Percentiles rank a stretch among this genome's conserved stretches.
phyloP scores from a whole-genome alignment of 2,329 filamentous ascomycete species.

The Sarocladiaceae sp. region DNA sequence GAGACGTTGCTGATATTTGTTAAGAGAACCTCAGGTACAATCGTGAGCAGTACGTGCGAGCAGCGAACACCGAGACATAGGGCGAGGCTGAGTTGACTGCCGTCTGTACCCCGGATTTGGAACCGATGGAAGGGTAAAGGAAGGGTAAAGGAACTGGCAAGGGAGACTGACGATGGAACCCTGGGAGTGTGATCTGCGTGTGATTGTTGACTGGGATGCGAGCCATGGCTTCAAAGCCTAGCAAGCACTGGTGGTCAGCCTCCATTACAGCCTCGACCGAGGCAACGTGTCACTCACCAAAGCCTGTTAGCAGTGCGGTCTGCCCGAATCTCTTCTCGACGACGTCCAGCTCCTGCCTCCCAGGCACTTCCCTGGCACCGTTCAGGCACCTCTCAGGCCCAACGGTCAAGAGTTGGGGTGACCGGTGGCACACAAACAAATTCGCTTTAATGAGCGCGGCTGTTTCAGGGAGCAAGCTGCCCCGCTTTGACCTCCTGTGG shows the following conservation, averaged over 20 bases:
- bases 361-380: too few species aligned
- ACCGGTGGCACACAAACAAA: not conserved
- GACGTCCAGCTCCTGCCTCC: too few species aligned
- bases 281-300: too few species aligned
- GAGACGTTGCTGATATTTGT: too few species aligned
- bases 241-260: not conserved
- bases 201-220: not conserved
- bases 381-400: too few species aligned
- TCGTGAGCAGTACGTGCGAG: too few species aligned
- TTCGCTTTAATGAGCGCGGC: slow-evolving; percentile 7
- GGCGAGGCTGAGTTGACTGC: too few species aligned
- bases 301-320: too few species aligned
- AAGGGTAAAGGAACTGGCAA: not conserved
- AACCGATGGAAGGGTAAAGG: not conserved
- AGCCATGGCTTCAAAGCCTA: not conserved
- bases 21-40: too few species aligned
- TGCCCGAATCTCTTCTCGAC: too few species aligned
- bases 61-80: too few species aligned
- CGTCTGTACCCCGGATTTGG: slow-evolving; percentile 8
- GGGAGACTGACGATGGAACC: slow-evolving; percentile 1
- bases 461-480: slow-evolving; percentile 5
- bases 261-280: too few species aligned
- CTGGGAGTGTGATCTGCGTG: not conserved
- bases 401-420: not conserved
- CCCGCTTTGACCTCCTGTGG: slow-evolving; percentile 7